Percentiles rank a stretch among this genome's conserved stretches.
Conservation (phyloP, 2,329 filamentous ascomycete species). For the Fusarium gaditjirri region DNA sequence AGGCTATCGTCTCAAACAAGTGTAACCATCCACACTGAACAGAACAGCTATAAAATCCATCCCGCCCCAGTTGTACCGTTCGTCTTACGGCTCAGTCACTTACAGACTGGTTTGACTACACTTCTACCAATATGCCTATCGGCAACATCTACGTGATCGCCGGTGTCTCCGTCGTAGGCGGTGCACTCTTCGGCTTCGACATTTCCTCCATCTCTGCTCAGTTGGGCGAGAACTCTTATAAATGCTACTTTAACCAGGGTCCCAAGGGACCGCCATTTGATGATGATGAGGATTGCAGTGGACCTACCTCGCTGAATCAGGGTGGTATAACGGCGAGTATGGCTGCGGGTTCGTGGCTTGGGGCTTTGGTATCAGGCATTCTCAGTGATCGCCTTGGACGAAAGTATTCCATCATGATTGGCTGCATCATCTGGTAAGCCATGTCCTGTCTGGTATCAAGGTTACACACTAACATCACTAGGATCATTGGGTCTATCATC, state of each 20-base stretch:
- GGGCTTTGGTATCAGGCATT: conserved; percentile 59
- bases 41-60: conserved; percentile 18
- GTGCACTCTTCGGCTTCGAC: conserved; percentile 42
- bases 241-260: conserved; percentile 53
- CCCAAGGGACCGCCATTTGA: conserved; percentile 47
- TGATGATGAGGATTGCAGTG: conserved; percentile 45
- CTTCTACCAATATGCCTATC: conserved; percentile 24
- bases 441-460: too few species aligned
- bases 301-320: conserved; percentile 55
- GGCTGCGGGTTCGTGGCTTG: conserved; percentile 62
- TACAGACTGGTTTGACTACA: neutral
- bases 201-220: conserved; percentile 42
- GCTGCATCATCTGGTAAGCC: conserved; percentile 60
- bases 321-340: conserved; percentile 64
- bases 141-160: conserved; percentile 44
- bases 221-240: conserved; percentile 49
- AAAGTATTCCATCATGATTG: conserved; percentile 62
- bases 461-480: conserved; percentile 28
- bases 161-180: conserved; percentile 38
- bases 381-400: conserved; percentile 61
- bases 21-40: neutral
- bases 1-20: neutral
- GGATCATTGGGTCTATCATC: conserved; percentile 61
- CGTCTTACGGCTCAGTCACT: neutral
- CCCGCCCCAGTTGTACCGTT: neutral